Conservation (phyloP, 768 basidiomycete species). For the Pleurotus ostreatus region DNA sequence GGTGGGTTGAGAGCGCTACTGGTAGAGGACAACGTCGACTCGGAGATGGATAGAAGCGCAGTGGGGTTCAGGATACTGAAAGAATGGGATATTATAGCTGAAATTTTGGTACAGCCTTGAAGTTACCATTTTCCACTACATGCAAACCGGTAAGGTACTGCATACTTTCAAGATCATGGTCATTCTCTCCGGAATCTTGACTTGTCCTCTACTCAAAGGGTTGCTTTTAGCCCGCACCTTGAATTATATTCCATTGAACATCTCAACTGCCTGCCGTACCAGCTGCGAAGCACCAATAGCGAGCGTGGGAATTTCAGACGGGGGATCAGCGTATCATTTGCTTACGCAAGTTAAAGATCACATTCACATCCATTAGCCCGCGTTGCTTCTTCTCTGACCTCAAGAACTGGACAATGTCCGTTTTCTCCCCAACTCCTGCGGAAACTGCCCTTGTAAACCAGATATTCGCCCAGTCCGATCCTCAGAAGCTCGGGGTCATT, state of each 20-base stretch:
- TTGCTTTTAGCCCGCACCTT: too few relatives aligned
- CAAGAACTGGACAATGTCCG: conserved; percentile 34
- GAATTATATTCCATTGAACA: too few relatives aligned
- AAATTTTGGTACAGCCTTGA: conserved; percentile 53
- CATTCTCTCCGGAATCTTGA: too few relatives aligned
- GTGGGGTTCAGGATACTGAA: conserved; percentile 44
- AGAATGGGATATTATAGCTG: conserved; percentile 70
- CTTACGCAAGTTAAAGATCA: neutral
- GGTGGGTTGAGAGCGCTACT: conserved; percentile 74
- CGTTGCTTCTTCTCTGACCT: conserved; percentile 7
- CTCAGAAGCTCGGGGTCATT: conserved; percentile 77
- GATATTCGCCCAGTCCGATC: conserved; percentile 71
- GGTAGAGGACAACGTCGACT: conserved; percentile 45
- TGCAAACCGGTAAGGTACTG: too few relatives aligned
- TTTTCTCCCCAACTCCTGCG: conserved; percentile 42
- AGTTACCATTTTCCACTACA: neutral
- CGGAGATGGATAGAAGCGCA: conserved; percentile 17
- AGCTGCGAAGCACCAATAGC: neutral
- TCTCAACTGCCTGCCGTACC: too few relatives aligned
- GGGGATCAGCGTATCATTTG: neutral
- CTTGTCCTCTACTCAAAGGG: too few relatives aligned
- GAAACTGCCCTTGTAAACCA: conserved; percentile 62
- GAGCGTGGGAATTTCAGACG: neutral
- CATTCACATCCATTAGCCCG: conserved; percentile 4
- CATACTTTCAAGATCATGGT: too few relatives aligned